Evolutionary conservation across 2,329 filamentous ascomycete genomes (phyloP).

Genomic region (Scorias spongiosa): DNA sequence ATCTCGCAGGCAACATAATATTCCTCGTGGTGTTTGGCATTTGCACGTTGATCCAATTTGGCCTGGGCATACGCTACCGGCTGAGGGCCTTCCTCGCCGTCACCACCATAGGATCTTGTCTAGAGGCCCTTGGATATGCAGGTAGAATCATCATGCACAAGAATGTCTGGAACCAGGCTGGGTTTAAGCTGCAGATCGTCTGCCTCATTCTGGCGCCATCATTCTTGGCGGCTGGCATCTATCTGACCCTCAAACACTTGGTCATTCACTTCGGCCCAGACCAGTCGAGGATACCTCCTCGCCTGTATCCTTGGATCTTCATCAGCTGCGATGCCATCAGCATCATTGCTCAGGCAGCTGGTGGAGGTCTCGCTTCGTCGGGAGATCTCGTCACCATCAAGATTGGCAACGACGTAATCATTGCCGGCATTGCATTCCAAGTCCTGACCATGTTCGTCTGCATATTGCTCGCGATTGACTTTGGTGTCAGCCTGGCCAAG

Average conservation of each 20-base stretch:
- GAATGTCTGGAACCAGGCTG: slow-evolving; percentile 27
- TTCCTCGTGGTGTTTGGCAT: slow-evolving; percentile 20
- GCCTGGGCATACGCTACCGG: slow-evolving; percentile 20
- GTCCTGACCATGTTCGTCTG: slow-evolving; percentile 29
- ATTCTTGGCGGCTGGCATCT: slow-evolving; percentile 32
- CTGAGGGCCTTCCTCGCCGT: slow-evolving; percentile 27
- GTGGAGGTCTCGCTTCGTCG: slow-evolving; percentile 27
- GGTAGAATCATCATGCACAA: slow-evolving; percentile 27
- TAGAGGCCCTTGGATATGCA: slow-evolving; percentile 29
- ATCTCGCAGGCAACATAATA: slow-evolving; percentile 23
- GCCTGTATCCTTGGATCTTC: slow-evolving; percentile 35
- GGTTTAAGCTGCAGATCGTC: slow-evolving; percentile 29
- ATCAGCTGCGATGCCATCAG: slow-evolving; percentile 34
- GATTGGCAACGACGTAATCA: slow-evolving; percentile 28
- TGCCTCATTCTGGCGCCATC: slow-evolving; percentile 29
- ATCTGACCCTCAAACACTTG: slow-evolving; percentile 32
- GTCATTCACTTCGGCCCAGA: slow-evolving; percentile 28
- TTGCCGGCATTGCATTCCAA: slow-evolving; percentile 30
- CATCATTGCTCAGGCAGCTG: slow-evolving; percentile 29
- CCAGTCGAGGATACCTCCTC: slow-evolving; percentile 26
- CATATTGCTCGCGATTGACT: slow-evolving; percentile 27
- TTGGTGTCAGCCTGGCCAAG: slow-evolving; percentile 13
- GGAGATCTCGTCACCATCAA: slow-evolving; percentile 18
- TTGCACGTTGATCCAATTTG: slow-evolving; percentile 20
- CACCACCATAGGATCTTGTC: slow-evolving; percentile 24